Conservation (phyloP, 1,284 basidiomycete genomes). For the Boletellus deceptivus region DNA sequence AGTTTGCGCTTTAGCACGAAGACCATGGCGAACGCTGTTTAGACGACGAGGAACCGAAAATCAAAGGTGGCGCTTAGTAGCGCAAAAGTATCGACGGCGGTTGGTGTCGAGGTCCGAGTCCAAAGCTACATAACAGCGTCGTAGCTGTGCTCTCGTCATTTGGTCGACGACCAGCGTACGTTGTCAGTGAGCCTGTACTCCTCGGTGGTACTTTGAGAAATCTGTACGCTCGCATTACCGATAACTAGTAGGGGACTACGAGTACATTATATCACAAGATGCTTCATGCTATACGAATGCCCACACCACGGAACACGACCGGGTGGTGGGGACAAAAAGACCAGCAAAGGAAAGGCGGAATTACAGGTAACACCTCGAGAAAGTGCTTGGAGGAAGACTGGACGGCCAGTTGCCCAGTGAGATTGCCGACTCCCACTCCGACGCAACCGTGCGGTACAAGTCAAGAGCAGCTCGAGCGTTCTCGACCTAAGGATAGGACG, state of each 20-base stretch:
- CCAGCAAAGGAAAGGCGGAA: conserved; percentile 6
- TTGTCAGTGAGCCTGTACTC: background rate
- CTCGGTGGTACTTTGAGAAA: background rate
- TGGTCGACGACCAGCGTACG: background rate
- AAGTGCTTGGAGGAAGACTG: conserved; percentile 70
- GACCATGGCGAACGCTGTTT: conserved; percentile 26
- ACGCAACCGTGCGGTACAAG: conserved; percentile 65
- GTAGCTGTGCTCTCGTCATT: background rate
- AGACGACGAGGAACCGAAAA: conserved; percentile 28
- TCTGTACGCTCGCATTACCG: conserved; percentile 16
- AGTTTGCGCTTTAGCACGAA: conserved; percentile 10
- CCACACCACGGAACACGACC: conserved; percentile 2
- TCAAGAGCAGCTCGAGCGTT: conserved; percentile 75
- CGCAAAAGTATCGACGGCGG: conserved; percentile 20
- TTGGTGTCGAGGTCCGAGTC: conserved; percentile 2
- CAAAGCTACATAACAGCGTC: background rate
- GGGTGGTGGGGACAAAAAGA: conserved; percentile 16
- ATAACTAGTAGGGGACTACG: conserved; percentile 16
- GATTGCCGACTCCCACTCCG: conserved; percentile 66
- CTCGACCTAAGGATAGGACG: conserved; percentile 51
- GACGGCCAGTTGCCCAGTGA: conserved; percentile 68
- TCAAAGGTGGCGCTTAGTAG: conserved; percentile 29
- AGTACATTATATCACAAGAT: conserved; percentile 24
- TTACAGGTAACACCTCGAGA: conserved; percentile 72
- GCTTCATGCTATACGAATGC: conserved; percentile 12